Evolutionary conservation across 169 alveolate genomes (phyloP).

Genomic region (Theileria equi): DNA sequence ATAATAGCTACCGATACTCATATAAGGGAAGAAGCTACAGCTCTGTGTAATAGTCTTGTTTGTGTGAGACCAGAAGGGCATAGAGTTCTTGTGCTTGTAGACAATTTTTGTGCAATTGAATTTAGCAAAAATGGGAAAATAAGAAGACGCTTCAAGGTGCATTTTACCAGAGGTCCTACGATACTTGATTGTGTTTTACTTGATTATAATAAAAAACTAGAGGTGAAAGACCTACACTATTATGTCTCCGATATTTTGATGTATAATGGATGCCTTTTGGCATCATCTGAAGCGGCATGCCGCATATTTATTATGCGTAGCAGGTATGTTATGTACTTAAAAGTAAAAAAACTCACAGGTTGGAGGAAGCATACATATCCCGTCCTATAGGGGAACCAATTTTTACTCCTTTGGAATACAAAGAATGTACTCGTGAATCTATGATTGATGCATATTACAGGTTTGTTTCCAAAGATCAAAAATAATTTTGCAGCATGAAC

Average conservation of each 20-base stretch:
- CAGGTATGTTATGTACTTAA: slow-evolving; percentile 23
- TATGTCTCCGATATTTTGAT: slow-evolving; percentile 47
- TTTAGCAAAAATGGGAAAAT: slow-evolving; percentile 14
- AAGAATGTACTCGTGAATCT: slow-evolving; percentile 31
- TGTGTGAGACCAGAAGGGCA: slow-evolving; percentile 56
- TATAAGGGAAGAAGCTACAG: slow-evolving; percentile 52
- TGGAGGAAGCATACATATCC: slow-evolving; percentile 13
- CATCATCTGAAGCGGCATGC: slow-evolving; percentile 52
- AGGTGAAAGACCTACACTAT: slow-evolving; percentile 5
- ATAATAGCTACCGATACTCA: slow-evolving; percentile 25
- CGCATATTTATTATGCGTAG: slow-evolving; percentile 35
- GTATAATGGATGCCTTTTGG: slow-evolving; percentile 48
- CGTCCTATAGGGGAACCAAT: background rate
- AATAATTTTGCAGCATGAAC: too few species aligned
- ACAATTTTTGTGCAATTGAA: slow-evolving; percentile 37
- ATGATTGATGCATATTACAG: slow-evolving; percentile 36
- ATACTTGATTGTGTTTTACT: slow-evolving; percentile 50
- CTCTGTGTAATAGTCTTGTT: slow-evolving; percentile 24
- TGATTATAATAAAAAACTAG: background rate
- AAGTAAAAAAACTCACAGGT: background rate
- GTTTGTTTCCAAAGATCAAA: background rate
- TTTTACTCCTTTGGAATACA: slow-evolving; percentile 12
- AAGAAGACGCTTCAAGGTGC: slow-evolving; percentile 11
- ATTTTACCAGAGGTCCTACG: slow-evolving; percentile 57
- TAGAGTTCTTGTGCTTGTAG: slow-evolving; percentile 29